Base-by-base conservation (phyloP, 148 eudicot genomes). In the Silene conica region DNA sequence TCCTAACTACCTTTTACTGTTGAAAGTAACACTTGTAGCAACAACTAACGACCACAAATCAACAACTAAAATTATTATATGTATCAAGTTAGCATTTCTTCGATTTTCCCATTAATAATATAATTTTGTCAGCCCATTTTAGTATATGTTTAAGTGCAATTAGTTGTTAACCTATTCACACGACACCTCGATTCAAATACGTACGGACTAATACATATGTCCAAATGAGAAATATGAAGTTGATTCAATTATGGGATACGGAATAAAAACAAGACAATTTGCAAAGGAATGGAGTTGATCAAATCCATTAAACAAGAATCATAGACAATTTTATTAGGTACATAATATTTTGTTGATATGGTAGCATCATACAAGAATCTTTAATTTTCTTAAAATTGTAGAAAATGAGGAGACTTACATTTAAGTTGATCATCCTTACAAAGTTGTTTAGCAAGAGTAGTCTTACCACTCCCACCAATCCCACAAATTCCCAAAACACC, bases 381-480 rank as follows among this genome's bases (percentile, higher is more conserved):
- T 31, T 31, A 31, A 31, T 31, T 31, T 31, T 31, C 34, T 2
- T 38, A 20, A 63, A 63, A 18, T 22, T n/a, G n/a, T 3, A 66
- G 59, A 74, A 28, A 54, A 28, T 26, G 13, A 8, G 15, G 72
- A 54, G 5, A 74, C 90, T 82, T 82, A 93, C 98, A 78, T 70
- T 71, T 76, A 58, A 93, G 72, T 70, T 86, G 80, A 71, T 80
- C 83, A 82, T 93, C 98, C 74, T 64, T 85, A 77, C 80, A 90
- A 80, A 90, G 75, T 64, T 90, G 85, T 66, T 73, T 81, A 72
- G 92, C 92, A 73, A 93, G 77, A 72, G 96, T 93, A 19, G 98
- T 93, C 75, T 93, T 93, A 9, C 98, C 98, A 83, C 89, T 90
- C 2, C 98, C 98, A 13, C 94, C 96, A 74, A 90, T 89, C 72